Base-by-base conservation (phyloP, 768 basidiomycete species). In the Boletus reticulatus region DNA sequence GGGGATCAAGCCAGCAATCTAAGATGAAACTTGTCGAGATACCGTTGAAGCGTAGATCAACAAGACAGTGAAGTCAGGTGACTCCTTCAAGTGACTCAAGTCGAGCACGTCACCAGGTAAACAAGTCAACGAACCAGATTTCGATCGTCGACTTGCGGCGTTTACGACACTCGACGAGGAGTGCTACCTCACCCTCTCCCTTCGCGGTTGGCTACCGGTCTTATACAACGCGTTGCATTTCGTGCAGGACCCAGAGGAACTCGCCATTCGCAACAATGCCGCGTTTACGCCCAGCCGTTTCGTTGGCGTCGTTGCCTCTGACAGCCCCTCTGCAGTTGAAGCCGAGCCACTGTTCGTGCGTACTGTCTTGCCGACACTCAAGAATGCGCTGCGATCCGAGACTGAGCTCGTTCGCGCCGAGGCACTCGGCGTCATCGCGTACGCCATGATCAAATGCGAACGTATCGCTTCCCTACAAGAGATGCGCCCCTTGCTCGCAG, bases 371-470 rank as follows among this genome's bases (percentile, higher is more conserved):
- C 88, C 94, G 6, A 88, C 87, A 5, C 69, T 98, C 22, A 91
- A 91, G 71, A 87, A 87, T 58, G 83, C 87, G 0, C 68, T 98
- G 48, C 82, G 84, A 39, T 88, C 90, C 9, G 89, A 87, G 73
- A 80, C 83, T 53, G 95, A 98, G 70, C 74, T 91, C 52, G 91
- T 97, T n/a, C 84, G 96, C 11, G 80, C 84, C 0, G 96, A 99
- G 61, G 76, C 92, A 3, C 78, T 98, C 3, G 78, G 80, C 4
- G 90, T 98, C 17, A 73, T 98, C 55, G 85, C 88, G 0, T 82
- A 87, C 60, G 85, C 89, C 1, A 85, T 95, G 7, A 74, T 78
- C 37, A 82, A 80, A 57, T 90, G 89, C 60, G 74, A 78, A 7
- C 72, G 77, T n/a, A 75, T 94, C 31, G 65, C 74, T 0, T 70